Base-by-base conservation (phyloP, 371 early-diverging fungal species). In the Mucor indicus region DNA sequence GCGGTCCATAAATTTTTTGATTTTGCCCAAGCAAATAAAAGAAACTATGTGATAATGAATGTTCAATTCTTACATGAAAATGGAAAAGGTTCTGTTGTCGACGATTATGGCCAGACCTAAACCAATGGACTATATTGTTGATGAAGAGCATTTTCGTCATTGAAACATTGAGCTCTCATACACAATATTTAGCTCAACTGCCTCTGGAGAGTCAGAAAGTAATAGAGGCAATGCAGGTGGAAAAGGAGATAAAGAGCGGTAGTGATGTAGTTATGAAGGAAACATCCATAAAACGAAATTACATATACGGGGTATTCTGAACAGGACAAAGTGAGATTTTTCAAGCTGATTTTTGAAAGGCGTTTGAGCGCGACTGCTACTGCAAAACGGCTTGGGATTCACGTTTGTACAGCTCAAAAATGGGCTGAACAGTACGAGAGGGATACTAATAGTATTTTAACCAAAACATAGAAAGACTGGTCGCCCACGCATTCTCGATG, bases 61-160 rank as follows among this genome's bases (percentile, higher is more conserved):
- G n/a, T n/a, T n/a, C n/a, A n/a, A n/a, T n/a, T n/a, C n/a, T n/a
- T n/a, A n/a, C n/a, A n/a, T n/a, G n/a, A n/a, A n/a, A n/a, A 48
- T 48, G 48, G 48, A 38, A 46, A 53, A 31, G 40, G 33, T 2
- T 8, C 41, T 30, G 41, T 40, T 39, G 40, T 53, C 32, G 44
- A 51, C 20, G 35, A 33, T 13, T n/a, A 17, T 54, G 36, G 42
- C 37, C n/a, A 42, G 43, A 8, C 42, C 42, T 8, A 43, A 54
- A 39, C 54, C 36, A 3, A 54, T 47, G 48, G 48, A 51, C 48
- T 57, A 50, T 49, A 53, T 58, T 40, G 46, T 49, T 53, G 53
- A 49, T 37, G 40, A 48, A 27, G 43, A 50, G 40, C 52, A 52
- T 13, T 44, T 30, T 51, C 29, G 38, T 25, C 51, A n/a, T 51